Evolutionary conservation across 106 monocot species (phyloP).

Genomic region (Chionographis japonica): DNA sequence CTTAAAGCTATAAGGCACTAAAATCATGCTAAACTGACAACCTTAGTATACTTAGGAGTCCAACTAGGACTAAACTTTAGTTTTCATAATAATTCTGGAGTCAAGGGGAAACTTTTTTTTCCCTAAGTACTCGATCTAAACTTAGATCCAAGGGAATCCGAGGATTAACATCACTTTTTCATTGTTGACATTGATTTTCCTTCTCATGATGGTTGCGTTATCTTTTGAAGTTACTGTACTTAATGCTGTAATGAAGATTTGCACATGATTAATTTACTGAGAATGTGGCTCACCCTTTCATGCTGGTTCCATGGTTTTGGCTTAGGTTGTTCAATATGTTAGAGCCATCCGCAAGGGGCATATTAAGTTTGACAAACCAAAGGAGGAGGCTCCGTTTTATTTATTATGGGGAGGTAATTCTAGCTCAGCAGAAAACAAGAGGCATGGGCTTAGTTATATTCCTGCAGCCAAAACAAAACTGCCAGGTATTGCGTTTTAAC

Average conservation of each 20-base stretch:
- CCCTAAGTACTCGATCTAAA: too few species aligned
- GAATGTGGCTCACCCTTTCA: neutral
- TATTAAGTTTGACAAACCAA: conserved; percentile 86
- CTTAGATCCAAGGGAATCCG: too few species aligned
- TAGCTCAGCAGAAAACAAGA: conserved; percentile 53
- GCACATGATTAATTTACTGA: neutral
- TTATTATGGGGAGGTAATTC: conserved; percentile 87
- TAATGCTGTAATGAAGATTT: neutral
- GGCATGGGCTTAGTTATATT: conserved; percentile 70
- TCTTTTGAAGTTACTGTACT: neutral
- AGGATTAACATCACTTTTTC: too few species aligned
- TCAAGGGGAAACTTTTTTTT: too few species aligned
- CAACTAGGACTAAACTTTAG: too few species aligned
- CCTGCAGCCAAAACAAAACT: conserved; percentile 88
- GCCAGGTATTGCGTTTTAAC: conserved; percentile 37
- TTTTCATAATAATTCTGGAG: too few species aligned
- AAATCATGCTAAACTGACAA: too few species aligned
- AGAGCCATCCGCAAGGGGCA: conserved; percentile 88
- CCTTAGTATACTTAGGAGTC: too few species aligned
- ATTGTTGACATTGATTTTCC: too few species aligned
- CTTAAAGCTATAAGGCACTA: too few species aligned
- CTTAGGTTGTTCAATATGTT: conserved; percentile 79
- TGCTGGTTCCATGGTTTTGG: conserved; percentile 12
- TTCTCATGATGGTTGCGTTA: neutral
- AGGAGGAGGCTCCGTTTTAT: conserved; percentile 67